Evolutionary conservation across 2,329 filamentous ascomycete genomes (phyloP).

Genomic region (Ceratocystis harringtonii): DNA sequence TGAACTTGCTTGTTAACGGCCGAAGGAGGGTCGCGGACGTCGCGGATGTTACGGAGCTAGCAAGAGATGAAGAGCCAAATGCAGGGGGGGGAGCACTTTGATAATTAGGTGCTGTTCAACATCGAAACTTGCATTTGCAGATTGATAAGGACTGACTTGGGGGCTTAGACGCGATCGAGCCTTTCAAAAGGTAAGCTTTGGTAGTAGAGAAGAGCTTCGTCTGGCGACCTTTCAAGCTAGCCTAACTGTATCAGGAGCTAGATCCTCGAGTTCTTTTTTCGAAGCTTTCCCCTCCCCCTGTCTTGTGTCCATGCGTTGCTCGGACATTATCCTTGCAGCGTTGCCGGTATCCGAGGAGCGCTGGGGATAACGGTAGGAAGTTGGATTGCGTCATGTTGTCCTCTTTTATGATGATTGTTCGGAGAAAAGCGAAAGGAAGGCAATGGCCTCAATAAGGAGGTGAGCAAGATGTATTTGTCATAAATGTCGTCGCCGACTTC

Average conservation of each 20-base stretch:
- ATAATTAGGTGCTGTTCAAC: neutral
- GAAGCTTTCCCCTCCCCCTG: neutral
- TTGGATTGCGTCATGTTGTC: constrained; percentile 10
- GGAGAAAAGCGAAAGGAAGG: neutral
- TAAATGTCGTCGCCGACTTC: neutral
- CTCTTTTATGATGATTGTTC: neutral
- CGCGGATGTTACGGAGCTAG: neutral
- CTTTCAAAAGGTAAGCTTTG: too few species aligned
- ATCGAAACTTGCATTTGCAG: neutral
- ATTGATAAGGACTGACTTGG: neutral
- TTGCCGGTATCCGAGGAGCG: constrained; percentile 12
- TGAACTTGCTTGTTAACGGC: neutral
- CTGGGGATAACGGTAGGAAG: neutral
- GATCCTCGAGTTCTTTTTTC: neutral
- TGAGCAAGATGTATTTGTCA: neutral
- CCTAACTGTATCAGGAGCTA: neutral
- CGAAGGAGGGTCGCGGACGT: neutral
- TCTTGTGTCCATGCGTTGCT: constrained; percentile 5
- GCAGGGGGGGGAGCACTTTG: neutral
- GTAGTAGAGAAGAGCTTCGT: neutral
- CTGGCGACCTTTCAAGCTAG: neutral
- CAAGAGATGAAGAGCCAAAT: neutral
- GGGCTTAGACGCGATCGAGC: too few species aligned
- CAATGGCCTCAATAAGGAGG: neutral
- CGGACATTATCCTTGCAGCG: constrained; percentile 9